Base-by-base conservation (phyloP, 345 rosid species). In the Murraya paniculata region DNA sequence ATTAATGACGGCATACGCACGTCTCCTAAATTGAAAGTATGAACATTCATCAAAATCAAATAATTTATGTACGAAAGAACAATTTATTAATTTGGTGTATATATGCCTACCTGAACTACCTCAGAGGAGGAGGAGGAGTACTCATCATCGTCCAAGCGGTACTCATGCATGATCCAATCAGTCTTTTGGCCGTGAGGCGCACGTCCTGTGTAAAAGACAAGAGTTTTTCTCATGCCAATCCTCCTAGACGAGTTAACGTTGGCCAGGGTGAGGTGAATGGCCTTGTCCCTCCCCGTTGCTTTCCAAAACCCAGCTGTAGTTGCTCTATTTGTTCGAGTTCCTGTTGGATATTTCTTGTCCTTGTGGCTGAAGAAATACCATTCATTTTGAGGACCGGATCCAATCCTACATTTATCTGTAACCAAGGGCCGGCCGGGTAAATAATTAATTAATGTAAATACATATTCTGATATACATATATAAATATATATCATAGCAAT, bases 101-200 rank as follows among this genome's bases (percentile, higher is more conserved):
- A 45, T 45, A 14, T 13, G 13, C 50, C 18, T 45, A 91, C 98
- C 94, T 91, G 98, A 65, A 87, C 80, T 36, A 90, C 92, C 38
- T 91, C 92, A 9, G 92, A 82, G 80, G 50, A 39, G 48, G 45
- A 39, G 45, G 48, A 45, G 50, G 16, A 45, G 50, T 45, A 45
- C 50, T 90, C 88, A 56, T 81, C 90, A 38, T 92, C 97, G 1
- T 90, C 92, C 11, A 96, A 76, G 68, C 99, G 99, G 73, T 96
- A 96, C 78, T 96, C 99, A n/a, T 96, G 99, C 99, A 96, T 96
- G 89, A 96, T 94, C 99, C 99, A 96, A 53, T 96, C 97, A 1
- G 97, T 94, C 84, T 94, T 96, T 30, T 92, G 95, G 77, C 99
- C 99, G 57, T 96, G 98, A 86, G 99, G 99, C 21, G 99, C 99